These are phyloP conservation scores for Seiridium unicorne DNA, from an alignment of 2,329 filamentous ascomycete species.

Conservation along the genomic window DNA sequence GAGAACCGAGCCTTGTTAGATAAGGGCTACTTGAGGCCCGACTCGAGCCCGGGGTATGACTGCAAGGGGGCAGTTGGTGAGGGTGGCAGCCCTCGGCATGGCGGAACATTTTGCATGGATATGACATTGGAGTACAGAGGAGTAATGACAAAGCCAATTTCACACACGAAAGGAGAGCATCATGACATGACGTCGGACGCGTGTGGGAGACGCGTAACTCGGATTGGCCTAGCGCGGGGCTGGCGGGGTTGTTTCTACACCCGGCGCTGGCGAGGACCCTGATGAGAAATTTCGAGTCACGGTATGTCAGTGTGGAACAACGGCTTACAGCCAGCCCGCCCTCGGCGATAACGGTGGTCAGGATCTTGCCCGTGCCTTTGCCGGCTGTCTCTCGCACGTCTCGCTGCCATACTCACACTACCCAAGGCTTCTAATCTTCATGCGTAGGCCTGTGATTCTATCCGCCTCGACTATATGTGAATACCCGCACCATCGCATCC, in stretches of 20 bases:
- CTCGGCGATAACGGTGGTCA: background rate
- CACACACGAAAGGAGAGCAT: background rate
- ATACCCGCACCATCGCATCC: too few relatives aligned
- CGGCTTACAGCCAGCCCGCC: slow-evolving; percentile 3
- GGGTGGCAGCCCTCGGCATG: background rate
- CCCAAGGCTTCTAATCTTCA: too few relatives aligned
- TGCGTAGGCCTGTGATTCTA: too few relatives aligned
- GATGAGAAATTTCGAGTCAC: slow-evolving; percentile 10
- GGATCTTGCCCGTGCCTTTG: background rate
- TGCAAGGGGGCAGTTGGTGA: background rate
- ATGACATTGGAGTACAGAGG: background rate
- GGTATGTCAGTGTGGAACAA: background rate
- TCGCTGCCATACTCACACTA: background rate
- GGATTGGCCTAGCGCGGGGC: slow-evolving; percentile 9
- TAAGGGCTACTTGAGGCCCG: background rate
- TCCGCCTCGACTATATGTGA: too few relatives aligned
- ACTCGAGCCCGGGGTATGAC: background rate
- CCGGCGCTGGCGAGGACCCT: background rate
- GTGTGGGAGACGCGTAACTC: background rate
- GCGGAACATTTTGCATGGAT: background rate
- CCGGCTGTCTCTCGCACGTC: background rate
- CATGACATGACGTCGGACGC: background rate
- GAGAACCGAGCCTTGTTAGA: background rate
- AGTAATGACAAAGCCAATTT: slow-evolving; percentile 8
- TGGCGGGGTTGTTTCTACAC: slow-evolving; percentile 6